Evolutionary conservation across 768 basidiomycete genomes (phyloP), one percentile per base, ranked within the genome.

Genomic region (Suillus luteus): DNA sequence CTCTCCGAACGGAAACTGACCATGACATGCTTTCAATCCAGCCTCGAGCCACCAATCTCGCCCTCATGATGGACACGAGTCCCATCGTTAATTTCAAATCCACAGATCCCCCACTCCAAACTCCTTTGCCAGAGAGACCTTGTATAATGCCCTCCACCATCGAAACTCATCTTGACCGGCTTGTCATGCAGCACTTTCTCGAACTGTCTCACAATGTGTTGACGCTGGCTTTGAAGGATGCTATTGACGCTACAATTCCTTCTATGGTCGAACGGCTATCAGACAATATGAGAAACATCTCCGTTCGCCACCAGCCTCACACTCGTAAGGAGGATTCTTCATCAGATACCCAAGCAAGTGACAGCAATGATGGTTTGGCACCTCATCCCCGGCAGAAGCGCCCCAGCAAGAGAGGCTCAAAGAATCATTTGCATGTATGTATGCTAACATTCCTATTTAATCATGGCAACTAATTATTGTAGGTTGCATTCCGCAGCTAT

Each of bases 351-450:
- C n/a, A 48, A 48, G n/a, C n/a, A 44, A 59, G 35, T 14, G 35
- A 62, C 19, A 17, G 22, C 4, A 31, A 55, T 27, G 41, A 49
- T 37, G 33, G 10, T 17, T 10, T 55, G 43, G 4, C 33, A 44
- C 41, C 55, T 8, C 6, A 15, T 2, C 8, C 24, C 6, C 2
- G 6, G 5, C 14, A 44, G 15, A 27, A 46, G 37, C 24, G 49
- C 17, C 55, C 62, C 10, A 33, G 62, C 5, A 58, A 49, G 40
- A 59, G 52, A 31, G 59, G 63, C 31, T 17, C 41, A 15, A 52
- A 17, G 58, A 64, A 64, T 55, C 41, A 33, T 38, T 43, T 59
- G 22, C 59, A 64, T 43, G 59, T 64, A 55, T 27, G 63, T 19
- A 3, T 52, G 41, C 35, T 11, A n/a, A 33, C 17, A 43, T 43